Evolutionary conservation across 2,329 filamentous ascomycete species (phyloP).

Genomic region (Pleoardoris graminearum): DNA sequence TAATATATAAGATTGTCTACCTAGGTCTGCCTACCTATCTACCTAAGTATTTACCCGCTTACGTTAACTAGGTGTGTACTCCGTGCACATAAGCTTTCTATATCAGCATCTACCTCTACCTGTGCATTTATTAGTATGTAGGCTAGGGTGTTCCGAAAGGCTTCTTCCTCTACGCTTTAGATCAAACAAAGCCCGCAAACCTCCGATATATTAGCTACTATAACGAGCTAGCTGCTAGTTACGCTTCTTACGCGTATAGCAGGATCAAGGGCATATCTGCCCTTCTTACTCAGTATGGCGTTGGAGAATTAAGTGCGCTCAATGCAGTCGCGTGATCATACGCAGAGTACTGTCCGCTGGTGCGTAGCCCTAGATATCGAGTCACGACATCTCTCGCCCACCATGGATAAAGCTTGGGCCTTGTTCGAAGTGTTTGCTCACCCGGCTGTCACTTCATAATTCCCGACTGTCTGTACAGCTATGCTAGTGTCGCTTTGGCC

Average conservation of each 20-base stretch:
- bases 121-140: background rate
- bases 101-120: background rate
- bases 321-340: conserved; percentile 74
- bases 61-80: conserved; percentile 42
- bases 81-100: conserved; percentile 32
- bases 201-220: conserved; percentile 52
- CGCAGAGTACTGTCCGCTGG: conserved; percentile 70
- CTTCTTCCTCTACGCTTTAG: conserved; percentile 35
- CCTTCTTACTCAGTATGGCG: conserved; percentile 74
- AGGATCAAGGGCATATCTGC: conserved; percentile 64
- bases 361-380: conserved; percentile 27
- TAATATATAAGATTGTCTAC: too few relatives aligned
- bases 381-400: background rate
- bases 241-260: conserved; percentile 60
- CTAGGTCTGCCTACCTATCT: too few relatives aligned
- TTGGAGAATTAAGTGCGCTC: conserved; percentile 67
- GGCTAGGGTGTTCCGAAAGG: conserved; percentile 45
- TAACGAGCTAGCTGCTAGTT: conserved; percentile 59
- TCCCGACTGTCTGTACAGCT: background rate
- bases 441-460: background rate
- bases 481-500: background rate
- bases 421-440: background rate
- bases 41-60: conserved; percentile 47
- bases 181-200: conserved; percentile 38
- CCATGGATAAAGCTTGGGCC: background rate